Evolutionary conservation across 2,329 filamentous ascomycete genomes (phyloP).

Genomic region (Podosphaera leucotricha): DNA sequence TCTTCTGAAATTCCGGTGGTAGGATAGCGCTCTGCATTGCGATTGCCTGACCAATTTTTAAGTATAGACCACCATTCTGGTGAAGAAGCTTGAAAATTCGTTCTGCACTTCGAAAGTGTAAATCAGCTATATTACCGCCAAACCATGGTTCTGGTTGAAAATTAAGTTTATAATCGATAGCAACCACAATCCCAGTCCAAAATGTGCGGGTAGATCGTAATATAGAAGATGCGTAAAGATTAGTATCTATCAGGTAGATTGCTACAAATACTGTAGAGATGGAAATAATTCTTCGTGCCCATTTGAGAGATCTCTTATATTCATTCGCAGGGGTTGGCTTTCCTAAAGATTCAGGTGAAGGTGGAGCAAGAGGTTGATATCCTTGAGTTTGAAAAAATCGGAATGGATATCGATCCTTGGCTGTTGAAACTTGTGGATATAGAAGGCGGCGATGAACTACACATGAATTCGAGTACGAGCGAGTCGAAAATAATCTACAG

Average conservation of each 20-base stretch:
- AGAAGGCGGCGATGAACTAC: not conserved
- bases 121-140: slow-evolving; percentile 47
- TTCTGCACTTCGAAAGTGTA: slow-evolving; percentile 69
- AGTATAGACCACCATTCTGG: slow-evolving; percentile 73
- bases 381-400: slow-evolving; percentile 16
- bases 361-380: slow-evolving; percentile 48
- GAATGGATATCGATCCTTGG: not conserved
- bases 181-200: slow-evolving; percentile 52
- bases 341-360: slow-evolving; percentile 56
- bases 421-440: not conserved
- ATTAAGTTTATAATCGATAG: slow-evolving; percentile 89
- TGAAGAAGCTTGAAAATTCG: slow-evolving; percentile 60
- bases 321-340: slow-evolving; percentile 45
- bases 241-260: slow-evolving; percentile 44
- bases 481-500: not conserved
- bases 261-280: slow-evolving; percentile 33
- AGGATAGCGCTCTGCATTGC: slow-evolving; percentile 93
- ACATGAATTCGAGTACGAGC: not conserved
- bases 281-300: slow-evolving; percentile 49
- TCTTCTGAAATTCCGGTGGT: slow-evolving; percentile 82
- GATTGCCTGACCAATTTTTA: slow-evolving; percentile 96
- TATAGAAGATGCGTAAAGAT: slow-evolving; percentile 58
- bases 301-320: slow-evolving; percentile 47
- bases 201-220: slow-evolving; percentile 66
- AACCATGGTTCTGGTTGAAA: slow-evolving; percentile 60